Conservation (phyloP, 2,329 filamentous ascomycete genomes). For the Aspergillus transmontanensis region DNA sequence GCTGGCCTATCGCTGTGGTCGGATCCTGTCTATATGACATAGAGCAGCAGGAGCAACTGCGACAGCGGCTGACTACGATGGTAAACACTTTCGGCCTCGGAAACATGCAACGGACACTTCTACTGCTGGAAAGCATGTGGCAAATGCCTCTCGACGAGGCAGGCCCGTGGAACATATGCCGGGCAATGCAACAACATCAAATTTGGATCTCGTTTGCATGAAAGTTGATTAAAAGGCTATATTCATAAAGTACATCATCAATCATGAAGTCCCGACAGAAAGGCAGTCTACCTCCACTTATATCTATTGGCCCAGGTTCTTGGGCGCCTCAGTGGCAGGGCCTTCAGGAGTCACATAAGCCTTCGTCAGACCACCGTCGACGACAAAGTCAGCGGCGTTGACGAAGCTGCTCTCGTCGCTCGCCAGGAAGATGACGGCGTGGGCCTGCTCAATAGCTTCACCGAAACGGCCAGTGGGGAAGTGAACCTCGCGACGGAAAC, state of each 20-base stretch:
- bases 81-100: constrained; percentile 44
- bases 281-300: background rate
- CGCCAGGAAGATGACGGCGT: constrained; percentile 83
- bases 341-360: constrained; percentile 73
- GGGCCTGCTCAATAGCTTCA: constrained; percentile 90
- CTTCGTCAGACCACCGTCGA: constrained; percentile 92
- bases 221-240: constrained; percentile 17
- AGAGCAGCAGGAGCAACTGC: constrained; percentile 30
- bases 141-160: constrained; percentile 33
- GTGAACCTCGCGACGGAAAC: constrained; percentile 80
- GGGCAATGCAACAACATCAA: constrained; percentile 50
- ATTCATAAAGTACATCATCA: constrained; percentile 14
- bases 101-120: constrained; percentile 49
- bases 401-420: constrained; percentile 89
- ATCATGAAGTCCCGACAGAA: background rate
- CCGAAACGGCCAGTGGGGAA: constrained; percentile 88
- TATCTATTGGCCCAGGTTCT: constrained; percentile 46
- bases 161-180: constrained; percentile 49
- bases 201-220: constrained; percentile 55
- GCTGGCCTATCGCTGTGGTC: constrained; percentile 36
- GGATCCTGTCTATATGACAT: constrained; percentile 28
- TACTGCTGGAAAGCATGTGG: constrained; percentile 50
- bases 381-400: constrained; percentile 88
- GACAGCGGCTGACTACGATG: constrained; percentile 32
- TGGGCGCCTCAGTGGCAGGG: constrained; percentile 55